Percentiles rank a stretch among this genome's conserved stretches.
These are phyloP conservation scores for Monascus purpureus DNA, from an alignment of 495 filamentous ascomycete genomes.

Conservation along the genomic window DNA sequence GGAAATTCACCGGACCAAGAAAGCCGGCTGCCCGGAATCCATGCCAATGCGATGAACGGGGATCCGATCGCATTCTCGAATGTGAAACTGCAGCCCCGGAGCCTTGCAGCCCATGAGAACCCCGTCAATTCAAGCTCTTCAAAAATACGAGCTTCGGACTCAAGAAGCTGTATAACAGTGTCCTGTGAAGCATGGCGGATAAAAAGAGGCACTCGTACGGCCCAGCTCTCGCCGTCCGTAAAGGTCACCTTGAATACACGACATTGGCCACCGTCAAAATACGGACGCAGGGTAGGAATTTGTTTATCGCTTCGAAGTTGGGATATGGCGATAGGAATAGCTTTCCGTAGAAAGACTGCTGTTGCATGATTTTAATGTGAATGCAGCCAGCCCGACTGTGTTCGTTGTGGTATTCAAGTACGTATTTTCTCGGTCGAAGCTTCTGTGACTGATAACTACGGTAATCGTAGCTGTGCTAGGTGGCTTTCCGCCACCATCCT, in stretches of 20 bases:
- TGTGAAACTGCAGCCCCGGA: constrained; percentile 3
- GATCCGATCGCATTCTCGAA: constrained; percentile 5
- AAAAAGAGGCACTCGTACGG: constrained; percentile 6
- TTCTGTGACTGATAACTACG: not conserved
- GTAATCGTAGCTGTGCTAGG: not conserved
- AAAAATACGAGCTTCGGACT: constrained; percentile 2
- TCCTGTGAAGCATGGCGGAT: constrained; percentile 2
- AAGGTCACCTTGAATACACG: constrained; percentile 7
- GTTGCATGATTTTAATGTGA: not conserved
- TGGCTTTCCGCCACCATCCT: too few relatives aligned
- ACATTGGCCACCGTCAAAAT: constrained; percentile 3
- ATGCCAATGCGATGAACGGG: constrained; percentile 5
- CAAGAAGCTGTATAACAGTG: constrained; percentile 2
- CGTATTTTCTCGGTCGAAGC: not conserved
- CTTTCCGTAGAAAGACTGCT: not conserved
- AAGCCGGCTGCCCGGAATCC: constrained; percentile 5
- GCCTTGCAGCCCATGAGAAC: constrained; percentile 6
- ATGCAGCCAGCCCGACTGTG: not conserved
- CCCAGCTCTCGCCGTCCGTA: constrained; percentile 6
- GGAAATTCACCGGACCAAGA: constrained; percentile 4
- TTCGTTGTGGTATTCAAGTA: not conserved
- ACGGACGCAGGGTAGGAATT: constrained; percentile 2
- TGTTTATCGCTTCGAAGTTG: constrained; percentile 4
- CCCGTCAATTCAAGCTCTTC: constrained; percentile 3
- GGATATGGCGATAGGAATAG: constrained; percentile 4